These are phyloP conservation scores for Colletotrichum graminicola DNA, from an alignment of 2,329 filamentous ascomycete species.

Conservation along the genomic window DNA sequence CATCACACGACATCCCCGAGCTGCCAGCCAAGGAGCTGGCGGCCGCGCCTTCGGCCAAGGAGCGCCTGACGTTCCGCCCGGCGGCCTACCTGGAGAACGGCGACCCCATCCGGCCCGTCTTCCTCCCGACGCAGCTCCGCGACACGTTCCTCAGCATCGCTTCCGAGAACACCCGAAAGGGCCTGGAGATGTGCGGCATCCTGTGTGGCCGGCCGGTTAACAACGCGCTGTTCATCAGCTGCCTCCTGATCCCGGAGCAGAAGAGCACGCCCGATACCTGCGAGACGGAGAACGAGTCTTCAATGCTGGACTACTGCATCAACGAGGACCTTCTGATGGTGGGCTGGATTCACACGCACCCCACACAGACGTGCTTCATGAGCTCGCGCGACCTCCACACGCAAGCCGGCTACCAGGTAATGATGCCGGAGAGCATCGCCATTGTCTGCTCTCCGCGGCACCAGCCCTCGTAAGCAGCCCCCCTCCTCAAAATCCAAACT, in stretches of 20 bases:
- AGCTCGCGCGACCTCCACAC: constrained; percentile 94
- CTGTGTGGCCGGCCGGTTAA: constrained; percentile 91
- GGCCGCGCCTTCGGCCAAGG: constrained; percentile 56
- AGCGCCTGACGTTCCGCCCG: constrained; percentile 82
- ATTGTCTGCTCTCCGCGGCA: constrained; percentile 94
- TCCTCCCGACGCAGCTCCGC: constrained; percentile 83
- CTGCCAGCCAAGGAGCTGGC: constrained; percentile 53
- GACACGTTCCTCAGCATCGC: constrained; percentile 81
- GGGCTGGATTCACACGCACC: constrained; percentile 99
- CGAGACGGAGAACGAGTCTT: constrained; percentile 88
- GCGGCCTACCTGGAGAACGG: constrained; percentile 93
- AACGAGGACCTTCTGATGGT: constrained; percentile 85
- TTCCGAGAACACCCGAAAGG: constrained; percentile 79
- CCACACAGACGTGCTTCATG: constrained; percentile 97
- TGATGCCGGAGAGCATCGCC: constrained; percentile 95
- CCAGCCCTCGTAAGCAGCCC: constrained; percentile 73
- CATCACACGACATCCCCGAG: constrained; percentile 46
- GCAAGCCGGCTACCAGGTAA: constrained; percentile 92
- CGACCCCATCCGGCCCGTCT: constrained; percentile 85
- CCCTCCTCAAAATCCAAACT: rapidly evolving
- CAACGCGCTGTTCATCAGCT: constrained; percentile 92
- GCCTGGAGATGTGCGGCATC: constrained; percentile 95
- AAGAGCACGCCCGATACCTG: constrained; percentile 92
- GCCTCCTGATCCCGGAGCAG: constrained; percentile 91
- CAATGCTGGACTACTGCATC: constrained; percentile 91